Evolutionary conservation across 2,329 filamentous ascomycete genomes (phyloP).

Genomic region (Penicillium occitanis): DNA sequence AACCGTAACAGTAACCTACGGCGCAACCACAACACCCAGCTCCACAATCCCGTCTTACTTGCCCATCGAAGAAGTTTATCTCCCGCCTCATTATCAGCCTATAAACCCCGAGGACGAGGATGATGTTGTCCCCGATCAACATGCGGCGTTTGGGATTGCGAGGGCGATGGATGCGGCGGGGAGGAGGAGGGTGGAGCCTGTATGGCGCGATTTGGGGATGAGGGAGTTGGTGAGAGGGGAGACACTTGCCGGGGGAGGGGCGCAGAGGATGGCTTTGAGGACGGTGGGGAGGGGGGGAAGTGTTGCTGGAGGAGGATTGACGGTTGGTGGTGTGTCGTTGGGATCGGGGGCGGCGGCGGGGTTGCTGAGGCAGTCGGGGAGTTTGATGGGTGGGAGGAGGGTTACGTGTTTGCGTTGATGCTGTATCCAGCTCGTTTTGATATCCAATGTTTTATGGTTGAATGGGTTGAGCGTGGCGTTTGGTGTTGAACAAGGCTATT

Average conservation of each 20-base stretch:
- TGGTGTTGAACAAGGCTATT: not conserved
- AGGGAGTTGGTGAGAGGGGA: slow-evolving; percentile 48
- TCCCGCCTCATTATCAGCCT: slow-evolving; percentile 61
- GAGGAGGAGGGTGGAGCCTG: slow-evolving; percentile 46
- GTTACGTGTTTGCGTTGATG: slow-evolving; percentile 37
- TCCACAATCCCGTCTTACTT: slow-evolving; percentile 44
- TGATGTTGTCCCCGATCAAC: slow-evolving; percentile 66
- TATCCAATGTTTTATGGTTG: not conserved
- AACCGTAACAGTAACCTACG: slow-evolving; percentile 29
- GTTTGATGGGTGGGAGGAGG: slow-evolving; percentile 41
- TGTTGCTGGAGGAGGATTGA: slow-evolving; percentile 17
- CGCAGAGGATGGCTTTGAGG: slow-evolving; percentile 18
- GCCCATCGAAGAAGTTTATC: slow-evolving; percentile 61
- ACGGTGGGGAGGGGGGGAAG: not conserved
- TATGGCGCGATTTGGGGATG: slow-evolving; percentile 61
- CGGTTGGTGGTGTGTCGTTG: slow-evolving; percentile 10
- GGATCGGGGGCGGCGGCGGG: slow-evolving; percentile 16
- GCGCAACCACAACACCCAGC: slow-evolving; percentile 29
- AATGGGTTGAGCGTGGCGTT: slow-evolving; percentile 13
- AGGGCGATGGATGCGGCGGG: slow-evolving; percentile 55
- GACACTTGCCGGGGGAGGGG: slow-evolving; percentile 12
- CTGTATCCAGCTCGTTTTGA: not conserved
- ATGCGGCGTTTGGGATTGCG: slow-evolving; percentile 66
- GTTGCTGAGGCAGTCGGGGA: slow-evolving; percentile 32
- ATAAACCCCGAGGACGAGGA: slow-evolving; percentile 67